Evolutionary conservation across 257 asterid genomes (phyloP).

Genomic region (Jaltomata sinuosa): DNA sequence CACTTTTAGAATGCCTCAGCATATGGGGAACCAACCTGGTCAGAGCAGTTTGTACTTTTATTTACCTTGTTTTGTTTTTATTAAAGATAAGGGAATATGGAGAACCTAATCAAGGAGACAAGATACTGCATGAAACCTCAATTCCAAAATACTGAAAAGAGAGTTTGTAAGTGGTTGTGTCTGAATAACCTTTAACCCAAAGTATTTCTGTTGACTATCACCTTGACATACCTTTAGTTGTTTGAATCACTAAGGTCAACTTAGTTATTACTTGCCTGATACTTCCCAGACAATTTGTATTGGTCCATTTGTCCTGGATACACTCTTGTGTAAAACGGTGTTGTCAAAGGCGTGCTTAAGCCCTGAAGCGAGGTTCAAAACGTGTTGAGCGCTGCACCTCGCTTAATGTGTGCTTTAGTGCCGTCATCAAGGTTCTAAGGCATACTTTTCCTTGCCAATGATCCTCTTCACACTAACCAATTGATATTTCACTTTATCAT

Average conservation of each 20-base stretch:
- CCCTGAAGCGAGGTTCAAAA: too few species aligned
- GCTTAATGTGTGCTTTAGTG: too few species aligned
- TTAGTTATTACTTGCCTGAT: neutral
- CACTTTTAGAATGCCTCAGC: too few species aligned
- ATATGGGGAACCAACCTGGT: neutral
- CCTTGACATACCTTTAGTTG: neutral
- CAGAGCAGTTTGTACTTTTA: neutral
- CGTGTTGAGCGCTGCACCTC: too few species aligned
- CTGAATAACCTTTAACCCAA: neutral
- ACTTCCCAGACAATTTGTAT: neutral
- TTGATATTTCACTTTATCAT: too few species aligned
- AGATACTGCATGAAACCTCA: neutral
- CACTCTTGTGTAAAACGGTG: too few species aligned
- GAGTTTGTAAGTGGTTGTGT: neutral
- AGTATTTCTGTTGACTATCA: neutral
- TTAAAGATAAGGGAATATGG: neutral
- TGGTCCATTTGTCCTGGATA: neutral
- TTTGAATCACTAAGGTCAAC: neutral
- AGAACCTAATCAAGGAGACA: neutral
- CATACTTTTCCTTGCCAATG: too few species aligned
- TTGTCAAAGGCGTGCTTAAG: too few species aligned
- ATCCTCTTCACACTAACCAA: too few species aligned
- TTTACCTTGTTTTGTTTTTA: neutral
- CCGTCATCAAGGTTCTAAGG: too few species aligned
- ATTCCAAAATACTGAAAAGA: neutral